Percentiles rank a stretch among this genome's conserved stretches.
These are phyloP conservation scores for Apiotrichum sp. DNA, from an alignment of 1,284 basidiomycete species.

Conservation along the genomic window DNA sequence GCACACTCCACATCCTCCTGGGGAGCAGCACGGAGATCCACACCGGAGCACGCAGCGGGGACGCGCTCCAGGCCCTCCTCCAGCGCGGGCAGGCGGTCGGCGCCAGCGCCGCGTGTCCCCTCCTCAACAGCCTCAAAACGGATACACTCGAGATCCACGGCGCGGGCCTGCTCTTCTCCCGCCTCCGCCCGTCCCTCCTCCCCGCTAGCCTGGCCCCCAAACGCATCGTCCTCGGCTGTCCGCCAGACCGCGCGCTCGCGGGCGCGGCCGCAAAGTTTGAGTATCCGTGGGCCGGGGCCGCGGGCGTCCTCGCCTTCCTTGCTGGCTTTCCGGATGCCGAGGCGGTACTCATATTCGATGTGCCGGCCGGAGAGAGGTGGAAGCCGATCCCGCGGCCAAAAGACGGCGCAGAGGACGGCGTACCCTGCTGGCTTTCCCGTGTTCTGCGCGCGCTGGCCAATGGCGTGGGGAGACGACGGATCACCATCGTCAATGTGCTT, in stretches of 20 bases:
- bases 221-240: background rate
- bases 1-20: background rate
- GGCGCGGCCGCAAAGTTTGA: slow-evolving; percentile 14
- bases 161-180: slow-evolving; percentile 10
- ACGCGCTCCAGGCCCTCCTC: background rate
- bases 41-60: background rate
- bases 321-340: background rate
- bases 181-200: background rate
- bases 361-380: background rate
- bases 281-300: background rate
- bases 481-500: background rate
- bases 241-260: slow-evolving; percentile 8
- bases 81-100: background rate
- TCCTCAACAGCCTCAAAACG: background rate
- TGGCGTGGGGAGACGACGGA: background rate
- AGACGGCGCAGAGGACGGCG: background rate
- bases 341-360: background rate
- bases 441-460: background rate
- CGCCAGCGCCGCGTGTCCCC: background rate
- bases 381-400: background rate
- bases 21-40: background rate
- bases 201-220: background rate
- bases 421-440: background rate
- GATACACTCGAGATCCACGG: slow-evolving; percentile 4
- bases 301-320: background rate